These are phyloP conservation scores for Annulohypoxylon nitens DNA, from an alignment of 495 filamentous ascomycete genomes.

Conservation along the genomic window DNA sequence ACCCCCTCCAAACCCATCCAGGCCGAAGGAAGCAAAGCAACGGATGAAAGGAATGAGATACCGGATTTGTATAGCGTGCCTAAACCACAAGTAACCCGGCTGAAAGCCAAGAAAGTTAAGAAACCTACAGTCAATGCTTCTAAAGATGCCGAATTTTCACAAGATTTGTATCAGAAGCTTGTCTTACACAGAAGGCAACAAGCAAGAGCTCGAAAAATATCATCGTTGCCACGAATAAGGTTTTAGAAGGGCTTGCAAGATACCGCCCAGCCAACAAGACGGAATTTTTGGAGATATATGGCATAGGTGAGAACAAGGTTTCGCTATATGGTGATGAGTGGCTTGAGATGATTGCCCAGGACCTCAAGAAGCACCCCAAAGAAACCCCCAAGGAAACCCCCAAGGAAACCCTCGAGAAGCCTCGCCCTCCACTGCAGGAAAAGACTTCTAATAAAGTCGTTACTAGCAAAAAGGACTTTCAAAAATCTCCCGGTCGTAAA, in stretches of 20 bases:
- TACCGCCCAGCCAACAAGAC: constrained; percentile 8
- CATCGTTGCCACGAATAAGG: constrained; percentile 2
- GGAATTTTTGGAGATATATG: constrained; percentile 11
- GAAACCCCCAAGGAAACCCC: neutral
- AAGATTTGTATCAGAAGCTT: neutral
- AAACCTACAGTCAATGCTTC: neutral
- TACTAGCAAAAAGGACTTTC: neutral
- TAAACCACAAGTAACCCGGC: neutral
- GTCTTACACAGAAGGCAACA: neutral
- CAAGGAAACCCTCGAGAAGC: neutral
- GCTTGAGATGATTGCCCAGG: constrained; percentile 13
- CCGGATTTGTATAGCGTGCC: neutral
- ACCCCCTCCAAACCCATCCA: neutral
- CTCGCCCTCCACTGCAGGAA: neutral
- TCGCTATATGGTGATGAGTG: constrained; percentile 24
- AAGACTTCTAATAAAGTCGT: neutral
- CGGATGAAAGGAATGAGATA: neutral
- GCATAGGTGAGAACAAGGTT: neutral
- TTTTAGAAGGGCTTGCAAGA: constrained; percentile 2
- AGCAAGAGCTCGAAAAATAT: too few species aligned
- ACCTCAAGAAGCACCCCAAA: neutral
- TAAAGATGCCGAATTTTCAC: neutral
- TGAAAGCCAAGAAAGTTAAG: neutral
- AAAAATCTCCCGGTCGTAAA: neutral
- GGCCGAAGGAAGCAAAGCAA: neutral